Evolutionary conservation across 2,329 filamentous ascomycete genomes (phyloP), one percentile per base, ranked within the genome.

Genomic region (Cordyceps militaris): DNA sequence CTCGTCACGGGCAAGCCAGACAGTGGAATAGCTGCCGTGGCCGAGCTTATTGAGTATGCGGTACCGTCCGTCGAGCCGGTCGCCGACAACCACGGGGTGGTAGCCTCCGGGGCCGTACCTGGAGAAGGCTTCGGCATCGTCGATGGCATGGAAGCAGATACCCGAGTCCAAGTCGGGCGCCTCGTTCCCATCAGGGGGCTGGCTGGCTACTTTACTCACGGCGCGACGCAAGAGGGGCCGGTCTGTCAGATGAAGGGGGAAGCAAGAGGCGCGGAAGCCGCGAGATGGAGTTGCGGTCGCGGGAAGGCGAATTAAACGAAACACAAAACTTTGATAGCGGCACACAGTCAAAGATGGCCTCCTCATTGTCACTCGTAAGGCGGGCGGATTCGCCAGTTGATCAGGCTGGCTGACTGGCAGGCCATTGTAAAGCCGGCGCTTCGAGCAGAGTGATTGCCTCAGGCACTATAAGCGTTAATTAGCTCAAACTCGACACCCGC

Each of bases 1-100:
- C 23, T 4, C 19, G 61, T 76, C 73, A 36, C 64, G 64, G 16
- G 69, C 73, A 28, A 76, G 69, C 73, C 72, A 75, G 49, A 74
- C 68, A 2, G 72, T 76, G 2, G 70, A 71, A 61, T 65, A 72
- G 2, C 67, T 66, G 26, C 73, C 71, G 61, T 65, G 72, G 47
- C 72, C 73, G 48, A 75, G 59, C 61, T 75, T 75, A 30, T 71
- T 67, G 32, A 71, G 59, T 21, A 74, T 59, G 26, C 65, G 63
- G 60, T 75, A 76, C 9, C 69, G 67, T 11, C 63, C 63, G 52
- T 38, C 16, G n/a, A 46, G 21, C 6, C 24, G 14, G 16, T 23
- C 47, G 50, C 60, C 53, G 30, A 34, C n/a, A 24, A 21, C 30
- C 36, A 24, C 48, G 48, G 26, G 24, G 51, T 10, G 61, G 62